Percentiles rank a stretch among this genome's conserved stretches.
These are phyloP conservation scores for Crucibulum cyathiforme DNA, from an alignment of 1,284 basidiomycete species.

Conservation along the genomic window DNA sequence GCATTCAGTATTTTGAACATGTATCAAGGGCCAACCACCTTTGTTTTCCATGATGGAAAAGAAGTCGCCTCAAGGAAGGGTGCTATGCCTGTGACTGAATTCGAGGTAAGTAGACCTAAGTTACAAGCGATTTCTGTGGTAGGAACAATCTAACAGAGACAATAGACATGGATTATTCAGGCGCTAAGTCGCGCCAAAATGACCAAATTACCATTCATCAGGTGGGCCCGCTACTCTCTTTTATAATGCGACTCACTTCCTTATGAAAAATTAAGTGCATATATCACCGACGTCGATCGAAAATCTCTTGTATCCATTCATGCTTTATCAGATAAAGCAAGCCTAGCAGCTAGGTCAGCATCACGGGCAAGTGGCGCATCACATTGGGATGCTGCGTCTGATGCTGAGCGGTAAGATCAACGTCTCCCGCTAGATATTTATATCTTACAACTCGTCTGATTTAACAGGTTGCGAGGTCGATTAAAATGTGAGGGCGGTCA, in stretches of 20 bases:
- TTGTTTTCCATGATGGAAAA: neutral
- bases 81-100: neutral
- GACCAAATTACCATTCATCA: neutral
- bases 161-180: neutral
- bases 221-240: neutral
- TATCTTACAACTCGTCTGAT: neutral
- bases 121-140: neutral
- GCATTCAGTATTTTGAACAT: neutral
- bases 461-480: neutral
- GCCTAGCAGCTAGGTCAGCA: neutral
- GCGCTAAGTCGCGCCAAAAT: neutral
- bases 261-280: neutral
- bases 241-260: neutral
- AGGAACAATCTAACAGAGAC: neutral
- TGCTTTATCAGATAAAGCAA: neutral
- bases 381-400: neutral
- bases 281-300: neutral
- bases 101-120: neutral
- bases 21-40: neutral
- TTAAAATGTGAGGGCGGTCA: neutral
- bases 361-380: neutral
- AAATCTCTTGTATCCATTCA: neutral
- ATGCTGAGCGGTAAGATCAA: neutral
- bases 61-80: neutral
- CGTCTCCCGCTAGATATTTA: neutral